These are phyloP conservation scores for Anacardium occidentale DNA, from an alignment of 345 rosid species.

Conservation along the genomic window DNA sequence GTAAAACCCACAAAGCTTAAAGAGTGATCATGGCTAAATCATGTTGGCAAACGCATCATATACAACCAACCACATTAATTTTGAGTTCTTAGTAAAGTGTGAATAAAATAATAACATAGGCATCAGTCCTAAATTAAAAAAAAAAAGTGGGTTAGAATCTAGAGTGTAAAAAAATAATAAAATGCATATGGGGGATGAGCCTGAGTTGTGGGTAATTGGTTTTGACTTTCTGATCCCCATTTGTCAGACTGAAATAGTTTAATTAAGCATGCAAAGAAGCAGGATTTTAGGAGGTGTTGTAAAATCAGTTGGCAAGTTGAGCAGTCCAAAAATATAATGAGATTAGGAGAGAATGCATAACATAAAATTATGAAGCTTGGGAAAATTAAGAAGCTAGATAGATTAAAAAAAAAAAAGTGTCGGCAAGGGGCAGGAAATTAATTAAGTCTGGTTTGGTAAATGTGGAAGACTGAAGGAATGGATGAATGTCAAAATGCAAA, in stretches of 20 bases:
- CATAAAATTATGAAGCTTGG: background rate
- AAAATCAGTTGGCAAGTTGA: conserved; percentile 19
- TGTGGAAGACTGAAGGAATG: background rate
- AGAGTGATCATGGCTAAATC: too few species aligned
- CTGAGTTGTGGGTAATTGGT: background rate
- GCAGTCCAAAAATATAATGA: conserved; percentile 22
- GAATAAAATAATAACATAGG: background rate
- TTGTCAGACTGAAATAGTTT: background rate
- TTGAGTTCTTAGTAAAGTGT: too few species aligned
- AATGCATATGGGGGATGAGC: conserved; percentile 9
- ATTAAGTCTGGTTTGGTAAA: background rate
- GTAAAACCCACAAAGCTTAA: too few species aligned
- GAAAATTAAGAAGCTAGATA: too few species aligned
- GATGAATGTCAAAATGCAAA: background rate
- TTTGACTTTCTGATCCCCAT: conserved; percentile 26
- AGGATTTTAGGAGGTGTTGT: conserved; percentile 25
- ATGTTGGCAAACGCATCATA: too few species aligned
- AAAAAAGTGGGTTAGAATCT: background rate
- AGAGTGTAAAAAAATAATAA: background rate
- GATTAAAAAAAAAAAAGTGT: background rate
- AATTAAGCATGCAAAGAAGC: background rate
- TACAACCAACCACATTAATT: too few species aligned
- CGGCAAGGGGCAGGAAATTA: background rate
- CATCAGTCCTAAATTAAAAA: background rate
- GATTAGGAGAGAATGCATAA: background rate